These are phyloP conservation scores for Sporothrix inflata DNA, from an alignment of 2,329 filamentous ascomycete genomes.

Conservation along the genomic window DNA sequence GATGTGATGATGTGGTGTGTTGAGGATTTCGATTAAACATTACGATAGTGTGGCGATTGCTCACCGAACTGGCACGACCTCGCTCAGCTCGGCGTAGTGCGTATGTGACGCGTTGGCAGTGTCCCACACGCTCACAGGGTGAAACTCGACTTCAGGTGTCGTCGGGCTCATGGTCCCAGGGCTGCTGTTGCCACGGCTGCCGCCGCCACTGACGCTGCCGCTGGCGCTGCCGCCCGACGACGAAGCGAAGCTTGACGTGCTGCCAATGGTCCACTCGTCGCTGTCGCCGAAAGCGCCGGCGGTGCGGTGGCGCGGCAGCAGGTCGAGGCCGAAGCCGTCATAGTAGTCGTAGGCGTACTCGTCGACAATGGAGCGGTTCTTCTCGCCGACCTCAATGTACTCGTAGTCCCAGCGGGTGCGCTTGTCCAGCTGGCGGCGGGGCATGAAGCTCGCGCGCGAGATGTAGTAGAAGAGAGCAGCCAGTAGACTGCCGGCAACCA, in stretches of 20 bases:
- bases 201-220: constrained; percentile 47
- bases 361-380: constrained; percentile 41
- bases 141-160: constrained; percentile 49
- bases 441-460: constrained; percentile 77
- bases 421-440: constrained; percentile 82
- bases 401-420: constrained; percentile 93
- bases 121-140: constrained; percentile 45
- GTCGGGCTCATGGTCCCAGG: constrained; percentile 56
- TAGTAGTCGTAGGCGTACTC: constrained; percentile 52
- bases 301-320: constrained; percentile 45
- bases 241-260: constrained; percentile 70
- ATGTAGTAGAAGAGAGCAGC: constrained; percentile 82
- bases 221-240: constrained; percentile 43
- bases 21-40: constrained; percentile 19
- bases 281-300: constrained; percentile 56
- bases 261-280: constrained; percentile 89
- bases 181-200: constrained; percentile 53
- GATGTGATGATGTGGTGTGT: background rate
- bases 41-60: constrained; percentile 12
- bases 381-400: constrained; percentile 82
- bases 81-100: constrained; percentile 14
- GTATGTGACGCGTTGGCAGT: constrained; percentile 37
- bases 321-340: constrained; percentile 51
- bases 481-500: constrained; percentile 81
- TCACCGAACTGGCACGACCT: constrained; percentile 27